These are phyloP conservation scores for Solanum megistacrolobum DNA, from an alignment of 257 asterid species.

Conservation along the genomic window DNA sequence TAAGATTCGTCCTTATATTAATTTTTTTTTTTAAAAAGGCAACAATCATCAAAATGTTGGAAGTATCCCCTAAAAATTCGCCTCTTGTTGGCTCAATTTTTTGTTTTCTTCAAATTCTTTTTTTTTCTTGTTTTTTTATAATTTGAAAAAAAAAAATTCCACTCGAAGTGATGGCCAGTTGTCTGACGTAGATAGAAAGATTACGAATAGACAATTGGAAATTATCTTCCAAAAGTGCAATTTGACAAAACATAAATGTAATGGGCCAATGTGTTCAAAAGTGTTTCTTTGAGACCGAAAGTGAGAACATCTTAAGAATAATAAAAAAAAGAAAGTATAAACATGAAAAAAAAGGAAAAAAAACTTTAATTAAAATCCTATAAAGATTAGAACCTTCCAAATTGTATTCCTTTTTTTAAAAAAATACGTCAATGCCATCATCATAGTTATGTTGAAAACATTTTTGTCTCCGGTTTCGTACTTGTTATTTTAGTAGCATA, in stretches of 20 bases:
- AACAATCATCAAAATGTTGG: neutral
- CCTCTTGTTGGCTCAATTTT: neutral
- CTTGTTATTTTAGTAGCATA: neutral
- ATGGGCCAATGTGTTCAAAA: neutral
- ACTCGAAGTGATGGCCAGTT: neutral
- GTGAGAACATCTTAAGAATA: neutral
- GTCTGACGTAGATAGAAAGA: neutral
- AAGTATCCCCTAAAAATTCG: neutral
- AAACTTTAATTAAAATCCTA: neutral
- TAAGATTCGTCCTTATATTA: neutral
- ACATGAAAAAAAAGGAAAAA: neutral
- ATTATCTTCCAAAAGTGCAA: neutral
- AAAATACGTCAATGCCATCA: neutral
- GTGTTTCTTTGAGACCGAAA: slow-evolving; percentile 3
- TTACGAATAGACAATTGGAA: neutral
- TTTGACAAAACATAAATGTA: neutral
- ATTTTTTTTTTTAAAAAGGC: neutral
- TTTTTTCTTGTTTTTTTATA: neutral
- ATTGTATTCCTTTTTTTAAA: neutral
- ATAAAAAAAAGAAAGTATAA: too few relatives aligned
- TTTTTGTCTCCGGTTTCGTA: neutral
- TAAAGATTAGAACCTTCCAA: neutral
- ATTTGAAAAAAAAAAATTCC: too few relatives aligned
- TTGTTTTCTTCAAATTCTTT: neutral
- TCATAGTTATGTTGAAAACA: neutral